Conservation (phyloP, 2,329 filamentous ascomycete genomes). For the Sphaerostilbella broomeana region DNA sequence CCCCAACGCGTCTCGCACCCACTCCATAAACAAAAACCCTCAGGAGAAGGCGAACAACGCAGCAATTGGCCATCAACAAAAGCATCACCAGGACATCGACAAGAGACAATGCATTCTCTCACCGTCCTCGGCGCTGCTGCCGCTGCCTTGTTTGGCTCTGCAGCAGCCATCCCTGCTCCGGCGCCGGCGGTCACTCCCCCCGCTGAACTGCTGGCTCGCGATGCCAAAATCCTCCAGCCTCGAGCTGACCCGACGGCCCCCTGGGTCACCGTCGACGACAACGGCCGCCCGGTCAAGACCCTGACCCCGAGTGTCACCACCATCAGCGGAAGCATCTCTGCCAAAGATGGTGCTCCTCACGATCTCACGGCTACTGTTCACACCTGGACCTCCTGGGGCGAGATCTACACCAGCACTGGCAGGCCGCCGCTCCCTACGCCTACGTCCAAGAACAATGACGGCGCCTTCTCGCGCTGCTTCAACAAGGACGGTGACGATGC, state of each 20-base stretch:
- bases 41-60: too few species aligned
- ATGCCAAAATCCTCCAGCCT: conserved; percentile 3
- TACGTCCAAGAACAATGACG: conserved; percentile 34
- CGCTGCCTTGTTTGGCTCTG: conserved; percentile 21
- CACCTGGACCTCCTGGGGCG: conserved; percentile 29
- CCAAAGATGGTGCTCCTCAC: conserved; percentile 35
- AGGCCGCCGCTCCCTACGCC: conserved; percentile 40
- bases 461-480: conserved; percentile 44
- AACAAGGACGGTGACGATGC: conserved; percentile 40
- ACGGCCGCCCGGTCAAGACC: conserved; percentile 39
- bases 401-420: conserved; percentile 35
- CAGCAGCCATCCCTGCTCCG: conserved; percentile 25
- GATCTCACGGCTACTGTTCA: conserved; percentile 41
- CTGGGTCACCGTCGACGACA: conserved; percentile 47
- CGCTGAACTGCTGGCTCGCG: conserved; percentile 15
- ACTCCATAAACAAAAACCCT: too few species aligned
- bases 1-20: neutral
- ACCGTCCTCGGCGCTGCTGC: conserved; percentile 22
- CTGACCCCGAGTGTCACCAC: conserved; percentile 44
- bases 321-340: conserved; percentile 36
- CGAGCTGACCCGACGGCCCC: conserved; percentile 22
- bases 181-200: conserved; percentile 15
- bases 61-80: too few species aligned
- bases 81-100: too few species aligned
- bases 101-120: conserved; percentile 26